Conservation (phyloP, 2,329 filamentous ascomycete species). For the Phaeoacremonium minimum region DNA sequence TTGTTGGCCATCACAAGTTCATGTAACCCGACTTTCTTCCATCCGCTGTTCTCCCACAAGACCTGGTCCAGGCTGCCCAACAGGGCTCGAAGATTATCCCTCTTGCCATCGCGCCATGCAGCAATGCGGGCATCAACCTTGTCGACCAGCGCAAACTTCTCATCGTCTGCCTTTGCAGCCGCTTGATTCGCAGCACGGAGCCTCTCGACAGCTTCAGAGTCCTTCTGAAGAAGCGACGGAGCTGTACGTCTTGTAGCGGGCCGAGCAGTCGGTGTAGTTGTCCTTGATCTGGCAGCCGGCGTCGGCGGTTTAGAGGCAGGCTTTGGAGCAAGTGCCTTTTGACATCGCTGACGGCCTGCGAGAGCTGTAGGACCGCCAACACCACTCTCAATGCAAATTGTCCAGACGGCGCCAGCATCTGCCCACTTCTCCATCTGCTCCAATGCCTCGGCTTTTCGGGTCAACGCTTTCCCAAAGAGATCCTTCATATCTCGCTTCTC, state of each 20-base stretch:
- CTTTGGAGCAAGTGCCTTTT: slow-evolving; percentile 76
- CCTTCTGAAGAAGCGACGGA: slow-evolving; percentile 35
- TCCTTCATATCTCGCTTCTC: slow-evolving; percentile 83
- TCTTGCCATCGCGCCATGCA: slow-evolving; percentile 84
- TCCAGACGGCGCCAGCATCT: slow-evolving; percentile 79
- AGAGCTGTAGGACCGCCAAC: slow-evolving; percentile 82
- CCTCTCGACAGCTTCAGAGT: slow-evolving; percentile 74
- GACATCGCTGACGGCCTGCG: slow-evolving; percentile 83
- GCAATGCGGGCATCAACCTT: slow-evolving; percentile 75
- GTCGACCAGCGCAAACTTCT: slow-evolving; percentile 86
- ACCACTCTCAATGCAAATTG: slow-evolving; percentile 74
- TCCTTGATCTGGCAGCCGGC: slow-evolving; percentile 18
- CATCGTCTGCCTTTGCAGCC: slow-evolving; percentile 82
- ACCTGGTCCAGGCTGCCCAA: slow-evolving; percentile 83
- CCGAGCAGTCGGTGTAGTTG: slow-evolving; percentile 25
- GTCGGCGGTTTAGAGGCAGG: slow-evolving; percentile 37
- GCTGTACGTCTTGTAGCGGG: slow-evolving; percentile 34
- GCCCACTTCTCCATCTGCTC: slow-evolving; percentile 94
- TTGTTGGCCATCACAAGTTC: slow-evolving; percentile 90
- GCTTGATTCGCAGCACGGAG: slow-evolving; percentile 81
- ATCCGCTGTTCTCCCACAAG: slow-evolving; percentile 86
- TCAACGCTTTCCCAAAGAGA: slow-evolving; percentile 88
- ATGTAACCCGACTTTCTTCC: slow-evolving; percentile 95
- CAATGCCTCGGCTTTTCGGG: slow-evolving; percentile 90
- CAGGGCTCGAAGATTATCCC: slow-evolving; percentile 85